A percentile compares a stretch with the other conserved stretches of the same genome.
Evolutionary conservation across 176 grass and related monocot genomes (phyloP).

Genomic region (Zea luxurians): DNA sequence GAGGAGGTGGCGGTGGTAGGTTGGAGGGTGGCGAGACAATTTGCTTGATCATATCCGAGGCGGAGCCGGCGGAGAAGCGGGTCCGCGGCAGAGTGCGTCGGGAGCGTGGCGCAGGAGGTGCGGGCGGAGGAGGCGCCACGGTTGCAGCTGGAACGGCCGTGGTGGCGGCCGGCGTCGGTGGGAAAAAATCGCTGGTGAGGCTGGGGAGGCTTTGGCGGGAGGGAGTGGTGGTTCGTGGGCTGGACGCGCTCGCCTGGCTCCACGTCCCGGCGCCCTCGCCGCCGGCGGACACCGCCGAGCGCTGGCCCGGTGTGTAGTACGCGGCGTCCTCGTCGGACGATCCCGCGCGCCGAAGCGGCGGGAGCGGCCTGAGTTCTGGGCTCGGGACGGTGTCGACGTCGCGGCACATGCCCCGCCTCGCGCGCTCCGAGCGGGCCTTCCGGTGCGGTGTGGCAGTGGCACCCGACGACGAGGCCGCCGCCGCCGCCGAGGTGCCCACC

Average conservation of each 20-base stretch:
- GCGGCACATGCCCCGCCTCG: constrained; percentile 54
- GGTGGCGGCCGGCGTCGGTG: constrained; percentile 4
- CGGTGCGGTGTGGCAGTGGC: constrained; percentile 56
- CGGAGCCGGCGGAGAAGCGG: constrained; percentile 59
- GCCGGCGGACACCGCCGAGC: constrained; percentile 38
- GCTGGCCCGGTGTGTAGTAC: constrained; percentile 70
- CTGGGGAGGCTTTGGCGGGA: constrained; percentile 89
- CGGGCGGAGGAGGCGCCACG: constrained; percentile 27
- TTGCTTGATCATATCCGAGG: constrained; percentile 62
- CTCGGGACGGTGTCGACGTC: constrained; percentile 71
- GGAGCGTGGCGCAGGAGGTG: constrained; percentile 44
- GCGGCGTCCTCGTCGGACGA: constrained; percentile 77
- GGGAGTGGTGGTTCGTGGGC: constrained; percentile 52
- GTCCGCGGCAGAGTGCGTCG: constrained; percentile 68
- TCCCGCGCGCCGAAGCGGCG: constrained; percentile 50
- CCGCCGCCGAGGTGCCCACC: background rate
- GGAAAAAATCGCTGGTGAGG: constrained; percentile 64
- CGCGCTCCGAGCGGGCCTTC: constrained; percentile 53
- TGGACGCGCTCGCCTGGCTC: constrained; percentile 62
- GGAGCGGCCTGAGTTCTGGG: constrained; percentile 79
- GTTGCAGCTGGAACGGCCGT: background rate
- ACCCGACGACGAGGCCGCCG: background rate
- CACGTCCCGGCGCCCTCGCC: constrained; percentile 41
- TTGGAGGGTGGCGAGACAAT: constrained; percentile 43
- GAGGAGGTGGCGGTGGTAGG: constrained; percentile 23